Base-by-base conservation (phyloP, 257 asterid genomes). In the Agastache rugosa region DNA sequence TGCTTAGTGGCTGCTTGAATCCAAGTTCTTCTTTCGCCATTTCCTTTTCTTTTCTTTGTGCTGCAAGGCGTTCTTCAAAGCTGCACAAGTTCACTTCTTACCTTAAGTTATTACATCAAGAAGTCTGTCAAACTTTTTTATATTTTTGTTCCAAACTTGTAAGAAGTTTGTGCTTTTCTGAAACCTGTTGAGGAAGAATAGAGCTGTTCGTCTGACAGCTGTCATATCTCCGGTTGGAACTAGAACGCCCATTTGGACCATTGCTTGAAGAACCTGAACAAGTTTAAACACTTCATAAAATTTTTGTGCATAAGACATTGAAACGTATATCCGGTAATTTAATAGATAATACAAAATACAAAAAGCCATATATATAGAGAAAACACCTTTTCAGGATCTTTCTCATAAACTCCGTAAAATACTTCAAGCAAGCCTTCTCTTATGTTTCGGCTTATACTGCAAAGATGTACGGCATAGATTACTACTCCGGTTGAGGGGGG, bases 181-280 rank as follows among this genome's bases (percentile, higher is more conserved):
- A 64, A 66, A 92, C 98, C 98, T 92, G 87, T 80, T 89, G 78
- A 92, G 97, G 86, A 92, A 92, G 80, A 92, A 92, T 77, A 83
- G 90, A 35, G 98, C 97, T 25, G 98, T 92, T 80, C 97, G 88
- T 76, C 97, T 87, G 69, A 92, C 94, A 73, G 98, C 98, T 34
- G 98, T 92, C 96, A 81, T 81, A 80, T 92, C 98, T 35, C 98
- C 98, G 23, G 97, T 90, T 54, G 96, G 98, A 66, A 92, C 98
- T 45, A 89, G 86, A 80, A 92, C 93, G 29, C 98, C 98, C 98
- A 92, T 92, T 80, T 89, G 97, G 79, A 90, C 80, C 91, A 82
- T 86, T 74, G 98, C 92, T 89, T 89, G 92, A 79, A 92, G 85
- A 78, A 92, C 93, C 97, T 91, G 86, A 68, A 81, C 76, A 59